A percentile compares a stretch with the other conserved stretches of the same genome.
Conservation (phyloP, 2,329 filamentous ascomycete genomes). For the Exophiala sideris region DNA sequence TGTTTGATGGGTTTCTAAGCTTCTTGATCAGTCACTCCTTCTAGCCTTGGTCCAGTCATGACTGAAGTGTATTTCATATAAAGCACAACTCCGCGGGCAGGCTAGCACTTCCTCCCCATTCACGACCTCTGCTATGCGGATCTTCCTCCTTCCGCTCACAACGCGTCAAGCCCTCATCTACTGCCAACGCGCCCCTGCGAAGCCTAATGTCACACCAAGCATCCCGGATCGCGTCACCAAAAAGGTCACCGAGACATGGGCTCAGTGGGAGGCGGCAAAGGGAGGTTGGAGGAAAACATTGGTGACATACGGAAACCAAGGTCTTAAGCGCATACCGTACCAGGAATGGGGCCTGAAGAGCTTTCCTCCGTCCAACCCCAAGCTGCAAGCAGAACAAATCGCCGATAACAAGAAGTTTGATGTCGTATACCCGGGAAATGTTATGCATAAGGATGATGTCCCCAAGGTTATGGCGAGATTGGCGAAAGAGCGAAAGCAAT, state of each 20-base stretch:
- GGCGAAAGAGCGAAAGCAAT: constrained; percentile 72
- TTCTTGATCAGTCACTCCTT: background rate
- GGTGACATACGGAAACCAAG: constrained; percentile 79
- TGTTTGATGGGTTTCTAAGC: background rate
- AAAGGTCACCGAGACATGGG: constrained; percentile 75
- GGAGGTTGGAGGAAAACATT: constrained; percentile 84
- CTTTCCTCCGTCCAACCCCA: constrained; percentile 73
- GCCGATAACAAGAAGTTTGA: constrained; percentile 64
- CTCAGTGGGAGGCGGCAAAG: constrained; percentile 79
- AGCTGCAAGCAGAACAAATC: constrained; percentile 62
- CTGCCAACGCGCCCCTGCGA: constrained; percentile 69
- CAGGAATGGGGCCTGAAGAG: constrained; percentile 98
- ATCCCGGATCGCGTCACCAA: constrained; percentile 66
- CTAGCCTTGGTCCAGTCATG: constrained; percentile 16
- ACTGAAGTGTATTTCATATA: constrained; percentile 18
- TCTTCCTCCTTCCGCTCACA: constrained; percentile 91
- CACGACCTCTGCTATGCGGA: constrained; percentile 63
- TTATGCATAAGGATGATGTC: constrained; percentile 64
- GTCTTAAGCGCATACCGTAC: constrained; percentile 83
- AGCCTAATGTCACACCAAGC: constrained; percentile 53
- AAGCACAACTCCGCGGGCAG: constrained; percentile 2
- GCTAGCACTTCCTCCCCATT: background rate
- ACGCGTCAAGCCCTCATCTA: constrained; percentile 88
- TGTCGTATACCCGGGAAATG: constrained; percentile 70
- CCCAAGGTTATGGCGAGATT: constrained; percentile 64